These are phyloP conservation scores for Candida coleopterorum DNA, from an alignment of 805 yeast genomes.

Conservation along the genomic window DNA sequence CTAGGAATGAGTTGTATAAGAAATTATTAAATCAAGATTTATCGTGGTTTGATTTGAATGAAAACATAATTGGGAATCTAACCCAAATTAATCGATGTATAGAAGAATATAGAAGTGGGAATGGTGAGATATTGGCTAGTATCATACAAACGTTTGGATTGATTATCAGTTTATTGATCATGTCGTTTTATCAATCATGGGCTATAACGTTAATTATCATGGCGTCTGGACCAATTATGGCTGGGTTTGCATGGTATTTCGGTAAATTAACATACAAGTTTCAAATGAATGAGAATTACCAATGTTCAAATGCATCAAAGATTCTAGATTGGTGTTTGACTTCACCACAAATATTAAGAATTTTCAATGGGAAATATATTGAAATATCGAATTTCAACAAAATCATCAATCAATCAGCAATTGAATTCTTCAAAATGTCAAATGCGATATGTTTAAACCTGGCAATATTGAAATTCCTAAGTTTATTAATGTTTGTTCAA, in stretches of 20 bases:
- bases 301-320: slow-evolving; percentile 53
- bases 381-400: slow-evolving; percentile 46
- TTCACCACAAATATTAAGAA: slow-evolving; percentile 55
- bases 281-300: slow-evolving; percentile 53
- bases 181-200: slow-evolving; percentile 81
- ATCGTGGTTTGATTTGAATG: slow-evolving; percentile 60
- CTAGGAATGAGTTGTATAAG: slow-evolving; percentile 43
- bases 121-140: slow-evolving; percentile 62
- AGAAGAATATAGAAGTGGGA: slow-evolving; percentile 66
- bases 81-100: slow-evolving; percentile 66
- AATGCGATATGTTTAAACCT: slow-evolving; percentile 50
- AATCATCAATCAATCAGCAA: slow-evolving; percentile 32
- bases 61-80: slow-evolving; percentile 56
- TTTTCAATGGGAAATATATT: slow-evolving; percentile 48
- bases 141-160: slow-evolving; percentile 51
- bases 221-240: slow-evolving; percentile 68
- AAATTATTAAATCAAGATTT: slow-evolving; percentile 44
- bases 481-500: slow-evolving; percentile 77
- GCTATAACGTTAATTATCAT: slow-evolving; percentile 73
- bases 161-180: slow-evolving; percentile 48
- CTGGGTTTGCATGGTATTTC: slow-evolving; percentile 41
- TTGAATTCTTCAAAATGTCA: slow-evolving; percentile 39
- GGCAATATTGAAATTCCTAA: slow-evolving; percentile 51
- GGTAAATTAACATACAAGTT: slow-evolving; percentile 47
- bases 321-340: slow-evolving; percentile 66